phyloP scores from a whole-genome alignment of 306 rosid species.

The Fagus crenata region DNA sequence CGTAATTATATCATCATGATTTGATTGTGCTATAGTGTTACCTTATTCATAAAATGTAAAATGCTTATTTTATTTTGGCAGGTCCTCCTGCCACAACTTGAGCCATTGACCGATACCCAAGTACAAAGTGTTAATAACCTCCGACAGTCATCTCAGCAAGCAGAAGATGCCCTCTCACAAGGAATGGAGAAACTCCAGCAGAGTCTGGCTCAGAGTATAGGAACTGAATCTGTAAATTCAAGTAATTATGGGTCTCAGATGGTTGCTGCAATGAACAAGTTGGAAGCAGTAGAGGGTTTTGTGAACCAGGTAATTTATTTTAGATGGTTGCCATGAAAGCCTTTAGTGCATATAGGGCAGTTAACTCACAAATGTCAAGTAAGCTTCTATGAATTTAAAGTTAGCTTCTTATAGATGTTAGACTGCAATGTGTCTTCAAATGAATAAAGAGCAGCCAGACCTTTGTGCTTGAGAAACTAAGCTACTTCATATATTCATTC shows the following conservation, averaged over 20 bases:
- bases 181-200: constrained; percentile 84
- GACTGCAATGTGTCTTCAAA: not conserved
- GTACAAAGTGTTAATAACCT: constrained; percentile 37
- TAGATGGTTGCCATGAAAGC: constrained; percentile 4
- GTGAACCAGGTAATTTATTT: constrained; percentile 64
- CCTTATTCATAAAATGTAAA: not conserved
- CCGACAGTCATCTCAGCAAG: constrained; percentile 72
- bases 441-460: not conserved
- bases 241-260: constrained; percentile 53
- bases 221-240: constrained; percentile 40
- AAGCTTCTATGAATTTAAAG: not conserved
- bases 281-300: constrained; percentile 72
- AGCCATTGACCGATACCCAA: constrained; percentile 65
- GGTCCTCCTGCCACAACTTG: constrained; percentile 61
- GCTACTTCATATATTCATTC: constrained; percentile 9
- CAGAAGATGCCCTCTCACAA: constrained; percentile 85
- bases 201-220: constrained; percentile 52
- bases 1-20: not conserved
- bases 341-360: not conserved
- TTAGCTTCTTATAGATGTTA: not conserved
- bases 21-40: not conserved
- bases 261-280: constrained; percentile 54
- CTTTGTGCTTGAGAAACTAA: not conserved
- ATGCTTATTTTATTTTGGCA: constrained; percentile 27
- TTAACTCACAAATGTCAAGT: not conserved